These are phyloP conservation scores for Plectranthus barbatus DNA, from an alignment of 257 asterid genomes.

Conservation along the genomic window DNA sequence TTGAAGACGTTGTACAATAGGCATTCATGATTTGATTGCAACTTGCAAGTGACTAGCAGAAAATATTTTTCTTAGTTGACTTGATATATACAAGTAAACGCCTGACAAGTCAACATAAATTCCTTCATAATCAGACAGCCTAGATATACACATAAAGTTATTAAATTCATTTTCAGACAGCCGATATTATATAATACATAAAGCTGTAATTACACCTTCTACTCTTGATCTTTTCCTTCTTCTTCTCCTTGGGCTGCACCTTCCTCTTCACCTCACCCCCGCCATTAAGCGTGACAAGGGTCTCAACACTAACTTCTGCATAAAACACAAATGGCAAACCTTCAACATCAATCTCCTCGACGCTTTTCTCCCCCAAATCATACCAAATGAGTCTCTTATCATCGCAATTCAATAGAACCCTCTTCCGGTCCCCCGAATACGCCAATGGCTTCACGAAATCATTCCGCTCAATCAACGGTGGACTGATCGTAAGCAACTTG, in stretches of 20 bases:
- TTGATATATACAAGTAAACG: constrained; percentile 1
- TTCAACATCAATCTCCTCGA: constrained; percentile 8
- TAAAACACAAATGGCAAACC: constrained; percentile 30
- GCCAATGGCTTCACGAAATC: constrained; percentile 20
- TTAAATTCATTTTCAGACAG: background rate
- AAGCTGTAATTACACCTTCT: constrained; percentile 24
- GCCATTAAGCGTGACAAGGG: constrained; percentile 18
- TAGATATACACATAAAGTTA: background rate
- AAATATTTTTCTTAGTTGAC: constrained; percentile 7
- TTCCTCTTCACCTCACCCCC: constrained; percentile 11
- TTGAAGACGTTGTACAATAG: too few relatives aligned
- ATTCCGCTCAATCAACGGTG: constrained; percentile 14
- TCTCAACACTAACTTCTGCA: constrained; percentile 24
- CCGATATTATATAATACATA: background rate
- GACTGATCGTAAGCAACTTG: constrained; percentile 19
- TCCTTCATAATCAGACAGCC: background rate
- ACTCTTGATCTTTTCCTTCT: constrained; percentile 14
- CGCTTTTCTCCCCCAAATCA: constrained; percentile 15
- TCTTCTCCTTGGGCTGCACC: constrained; percentile 7
- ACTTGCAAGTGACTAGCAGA: background rate
- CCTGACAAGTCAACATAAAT: background rate
- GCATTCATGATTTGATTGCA: too few relatives aligned
- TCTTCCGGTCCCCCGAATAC: constrained; percentile 17
- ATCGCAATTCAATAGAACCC: constrained; percentile 25
- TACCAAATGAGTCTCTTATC: constrained; percentile 30